A percentile compares a stretch with the other conserved stretches of the same genome.
phyloP scores from a whole-genome alignment of 202 grass and related monocot species.

The Digitaria exilis region DNA sequence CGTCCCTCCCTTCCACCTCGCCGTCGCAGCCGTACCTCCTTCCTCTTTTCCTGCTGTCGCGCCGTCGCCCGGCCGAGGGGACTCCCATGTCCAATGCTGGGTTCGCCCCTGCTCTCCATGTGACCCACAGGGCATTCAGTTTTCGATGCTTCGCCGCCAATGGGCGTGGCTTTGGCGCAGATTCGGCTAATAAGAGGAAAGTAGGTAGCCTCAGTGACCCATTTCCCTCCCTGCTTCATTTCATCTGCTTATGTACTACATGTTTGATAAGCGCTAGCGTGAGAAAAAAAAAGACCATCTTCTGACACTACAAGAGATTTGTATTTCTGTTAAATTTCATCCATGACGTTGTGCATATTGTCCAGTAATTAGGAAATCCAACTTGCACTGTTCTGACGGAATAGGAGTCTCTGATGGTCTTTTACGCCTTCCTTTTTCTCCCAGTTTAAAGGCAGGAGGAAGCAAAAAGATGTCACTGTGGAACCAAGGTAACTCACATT shows the following conservation, averaged over 20 bases:
- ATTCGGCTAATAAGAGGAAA: conserved; percentile 45
- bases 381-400: background rate
- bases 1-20: too few relatives aligned
- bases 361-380: background rate
- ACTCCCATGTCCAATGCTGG: too few relatives aligned
- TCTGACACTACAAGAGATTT: background rate
- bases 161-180: conserved; percentile 33
- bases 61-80: too few relatives aligned
- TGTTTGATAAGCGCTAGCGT: background rate
- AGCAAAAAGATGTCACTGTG: conserved; percentile 49
- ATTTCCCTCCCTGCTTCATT: background rate
- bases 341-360: background rate
- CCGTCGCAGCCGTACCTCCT: too few relatives aligned
- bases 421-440: background rate
- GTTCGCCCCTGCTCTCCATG: too few relatives aligned
- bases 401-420: conserved; percentile 14
- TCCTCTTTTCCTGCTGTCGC: too few relatives aligned
- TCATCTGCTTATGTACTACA: background rate
- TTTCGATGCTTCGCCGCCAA: conserved; percentile 42
- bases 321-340: conserved; percentile 21
- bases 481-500: conserved; percentile 51
- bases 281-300: background rate
- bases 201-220: conserved; percentile 29
- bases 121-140: background rate
- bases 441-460: conserved; percentile 57